Evolutionary conservation across 768 basidiomycete genomes (phyloP).

Genomic region (Wakefieldia striispora): DNA sequence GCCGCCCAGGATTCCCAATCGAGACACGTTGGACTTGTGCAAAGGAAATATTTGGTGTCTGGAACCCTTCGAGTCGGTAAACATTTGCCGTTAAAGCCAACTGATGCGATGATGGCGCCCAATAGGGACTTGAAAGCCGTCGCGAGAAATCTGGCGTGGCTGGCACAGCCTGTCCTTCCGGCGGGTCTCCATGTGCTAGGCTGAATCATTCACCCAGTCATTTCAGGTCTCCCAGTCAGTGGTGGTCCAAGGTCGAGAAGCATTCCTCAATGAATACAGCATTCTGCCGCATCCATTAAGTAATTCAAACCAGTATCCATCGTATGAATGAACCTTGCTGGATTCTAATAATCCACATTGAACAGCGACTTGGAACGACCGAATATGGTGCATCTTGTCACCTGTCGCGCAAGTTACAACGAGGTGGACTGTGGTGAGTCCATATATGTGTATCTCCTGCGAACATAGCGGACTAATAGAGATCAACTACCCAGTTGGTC

Average conservation of each 20-base stretch:
- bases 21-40: not conserved
- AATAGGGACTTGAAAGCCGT: not conserved
- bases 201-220: not conserved
- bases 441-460: not conserved
- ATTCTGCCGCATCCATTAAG: slow-evolving; percentile 13
- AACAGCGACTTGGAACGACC: too few species aligned
- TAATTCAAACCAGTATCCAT: not conserved
- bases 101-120: not conserved
- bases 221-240: too few species aligned
- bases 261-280: slow-evolving; percentile 14
- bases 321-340: slow-evolving; percentile 1
- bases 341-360: too few species aligned
- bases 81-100: slow-evolving; percentile 5
- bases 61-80: slow-evolving; percentile 8
- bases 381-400: not conserved
- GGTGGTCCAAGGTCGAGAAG: not conserved
- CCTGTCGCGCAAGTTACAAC: slow-evolving; percentile 1
- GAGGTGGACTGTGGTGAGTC: slow-evolving; percentile 4
- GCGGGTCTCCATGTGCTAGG: not conserved
- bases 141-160: not conserved
- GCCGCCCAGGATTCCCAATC: slow-evolving; percentile 17
- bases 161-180: not conserved
- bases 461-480: not conserved
- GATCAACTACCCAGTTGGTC: not conserved
- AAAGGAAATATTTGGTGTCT: slow-evolving; percentile 1